phyloP scores from a whole-genome alignment of 495 filamentous ascomycete genomes.

The Recurvomyces mirabilis region DNA sequence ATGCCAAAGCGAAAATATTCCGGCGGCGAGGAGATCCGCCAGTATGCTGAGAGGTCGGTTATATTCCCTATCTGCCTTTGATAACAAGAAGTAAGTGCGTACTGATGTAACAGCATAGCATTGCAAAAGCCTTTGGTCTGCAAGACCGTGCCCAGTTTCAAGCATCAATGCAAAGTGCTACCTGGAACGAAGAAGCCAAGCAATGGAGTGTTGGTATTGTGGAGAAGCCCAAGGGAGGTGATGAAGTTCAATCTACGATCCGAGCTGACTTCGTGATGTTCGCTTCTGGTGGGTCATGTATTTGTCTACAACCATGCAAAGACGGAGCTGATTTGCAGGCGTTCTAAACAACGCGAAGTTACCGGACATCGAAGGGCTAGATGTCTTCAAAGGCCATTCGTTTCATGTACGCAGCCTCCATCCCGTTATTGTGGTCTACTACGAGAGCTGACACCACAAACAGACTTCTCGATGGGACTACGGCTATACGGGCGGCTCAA shows the following conservation, averaged over 20 bases:
- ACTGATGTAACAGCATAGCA: background rate
- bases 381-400: constrained; percentile 35
- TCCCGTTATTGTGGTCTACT: background rate
- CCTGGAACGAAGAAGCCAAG: constrained; percentile 36
- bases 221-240: constrained; percentile 23
- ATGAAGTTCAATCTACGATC: background rate
- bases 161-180: constrained; percentile 26
- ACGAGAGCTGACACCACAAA: background rate
- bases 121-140: constrained; percentile 37
- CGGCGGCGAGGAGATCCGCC: constrained; percentile 36
- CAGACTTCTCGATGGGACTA: constrained; percentile 44
- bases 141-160: constrained; percentile 39
- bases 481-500: constrained; percentile 41
- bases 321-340: background rate
- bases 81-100: background rate
- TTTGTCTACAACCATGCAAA: background rate
- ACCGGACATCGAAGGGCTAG: constrained; percentile 37
- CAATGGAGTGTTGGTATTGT: constrained; percentile 36
- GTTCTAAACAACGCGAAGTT: constrained; percentile 37
- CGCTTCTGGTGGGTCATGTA: constrained; percentile 13
- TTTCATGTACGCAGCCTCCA: constrained; percentile 34
- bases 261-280: constrained; percentile 15
- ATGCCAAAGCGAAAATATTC: constrained; percentile 40
- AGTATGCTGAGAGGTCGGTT: constrained; percentile 30
- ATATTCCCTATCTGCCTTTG: background rate